Percentiles rank a stretch among this genome's conserved stretches.
Evolutionary conservation across 192 early-diverging fungal species (phyloP).

Genomic region (Coemansia sp.): DNA sequence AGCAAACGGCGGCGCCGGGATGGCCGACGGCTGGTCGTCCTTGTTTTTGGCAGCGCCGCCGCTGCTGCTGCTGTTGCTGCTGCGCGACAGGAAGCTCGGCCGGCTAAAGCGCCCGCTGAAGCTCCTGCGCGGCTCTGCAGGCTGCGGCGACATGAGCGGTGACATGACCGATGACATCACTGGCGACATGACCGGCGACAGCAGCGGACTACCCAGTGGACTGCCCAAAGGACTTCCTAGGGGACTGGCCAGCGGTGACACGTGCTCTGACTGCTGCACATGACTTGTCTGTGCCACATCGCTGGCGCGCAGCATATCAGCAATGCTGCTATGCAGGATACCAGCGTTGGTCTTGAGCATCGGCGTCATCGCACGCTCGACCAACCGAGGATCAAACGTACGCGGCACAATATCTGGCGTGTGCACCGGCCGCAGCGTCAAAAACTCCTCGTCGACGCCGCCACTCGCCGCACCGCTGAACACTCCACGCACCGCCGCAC

Average conservation of each 20-base stretch:
- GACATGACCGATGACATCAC: background rate
- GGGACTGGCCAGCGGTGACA: slow-evolving; percentile 40
- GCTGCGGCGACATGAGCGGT: background rate
- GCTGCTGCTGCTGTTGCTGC: background rate
- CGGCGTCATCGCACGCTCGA: slow-evolving; percentile 54
- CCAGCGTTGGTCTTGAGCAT: slow-evolving; percentile 45
- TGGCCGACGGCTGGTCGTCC: slow-evolving; percentile 15
- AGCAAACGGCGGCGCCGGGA: slow-evolving; percentile 24
- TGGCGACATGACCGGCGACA: background rate
- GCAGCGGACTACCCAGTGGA: background rate
- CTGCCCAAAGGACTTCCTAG: background rate
- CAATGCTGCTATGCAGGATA: slow-evolving; percentile 10
- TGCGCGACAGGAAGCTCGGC: slow-evolving; percentile 21
- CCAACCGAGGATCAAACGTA: slow-evolving; percentile 39
- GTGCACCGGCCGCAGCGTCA: slow-evolving; percentile 49
- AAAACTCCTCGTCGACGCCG: slow-evolving; percentile 27
- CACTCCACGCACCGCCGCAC: background rate
- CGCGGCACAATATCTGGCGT: slow-evolving; percentile 48
- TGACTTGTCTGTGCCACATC: background rate
- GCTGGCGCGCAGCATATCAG: slow-evolving; percentile 3
- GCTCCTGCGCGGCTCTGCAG: slow-evolving; percentile 6
- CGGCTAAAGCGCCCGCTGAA: slow-evolving; percentile 14
- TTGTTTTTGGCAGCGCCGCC: too few relatives aligned
- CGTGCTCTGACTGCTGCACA: slow-evolving; percentile 5
- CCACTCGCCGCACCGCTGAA: too few relatives aligned